A percentile compares a stretch with the other conserved stretches of the same genome.
phyloP scores from a whole-genome alignment of 768 basidiomycete genomes.

The Leucogyrophana mollusca region DNA sequence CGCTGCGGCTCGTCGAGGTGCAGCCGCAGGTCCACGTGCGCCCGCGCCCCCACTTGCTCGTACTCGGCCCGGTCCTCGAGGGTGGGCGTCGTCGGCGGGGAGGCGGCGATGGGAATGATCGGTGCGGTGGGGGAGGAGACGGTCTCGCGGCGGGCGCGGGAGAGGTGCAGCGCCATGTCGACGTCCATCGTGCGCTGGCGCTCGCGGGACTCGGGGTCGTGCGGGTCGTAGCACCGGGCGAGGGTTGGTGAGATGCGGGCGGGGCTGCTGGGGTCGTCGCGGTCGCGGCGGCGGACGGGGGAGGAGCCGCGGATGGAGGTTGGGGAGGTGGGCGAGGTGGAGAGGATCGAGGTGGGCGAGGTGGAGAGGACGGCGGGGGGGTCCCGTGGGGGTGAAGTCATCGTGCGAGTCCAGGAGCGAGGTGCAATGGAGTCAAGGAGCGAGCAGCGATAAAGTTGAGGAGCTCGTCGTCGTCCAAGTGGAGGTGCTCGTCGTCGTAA shows the following conservation, averaged over 20 bases:
- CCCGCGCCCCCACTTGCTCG: conserved; percentile 23
- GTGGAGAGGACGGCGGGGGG: conserved; percentile 27
- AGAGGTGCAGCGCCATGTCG: conserved; percentile 85
- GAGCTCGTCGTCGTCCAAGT: neutral
- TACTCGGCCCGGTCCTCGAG: no score
- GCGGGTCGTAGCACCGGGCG: conserved; percentile 58
- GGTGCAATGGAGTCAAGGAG: neutral
- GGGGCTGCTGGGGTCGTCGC: conserved; percentile 36
- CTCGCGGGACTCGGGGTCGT: conserved; percentile 76
- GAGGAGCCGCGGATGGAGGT: conserved; percentile 39
- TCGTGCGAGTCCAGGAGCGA: conserved; percentile 15
- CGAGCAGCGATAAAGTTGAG: no score
- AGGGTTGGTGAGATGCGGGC: conserved; percentile 64
- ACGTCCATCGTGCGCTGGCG: conserved; percentile 93
- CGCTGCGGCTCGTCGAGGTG: conserved; percentile 37
- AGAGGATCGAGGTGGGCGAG: no score
- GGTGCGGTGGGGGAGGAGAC: conserved; percentile 38
- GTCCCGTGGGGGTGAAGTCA: conserved; percentile 40
- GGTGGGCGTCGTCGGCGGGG: no score
- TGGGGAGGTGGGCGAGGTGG: conserved; percentile 39
- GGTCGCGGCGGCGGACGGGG: conserved; percentile 35
- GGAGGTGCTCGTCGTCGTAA: neutral
- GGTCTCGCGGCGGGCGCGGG: conserved; percentile 67
- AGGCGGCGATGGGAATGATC: neutral
- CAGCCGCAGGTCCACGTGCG: conserved; percentile 32